Evolutionary conservation across 805 yeast genomes (phyloP).

Genomic region (Monosporozyma aerobia): DNA sequence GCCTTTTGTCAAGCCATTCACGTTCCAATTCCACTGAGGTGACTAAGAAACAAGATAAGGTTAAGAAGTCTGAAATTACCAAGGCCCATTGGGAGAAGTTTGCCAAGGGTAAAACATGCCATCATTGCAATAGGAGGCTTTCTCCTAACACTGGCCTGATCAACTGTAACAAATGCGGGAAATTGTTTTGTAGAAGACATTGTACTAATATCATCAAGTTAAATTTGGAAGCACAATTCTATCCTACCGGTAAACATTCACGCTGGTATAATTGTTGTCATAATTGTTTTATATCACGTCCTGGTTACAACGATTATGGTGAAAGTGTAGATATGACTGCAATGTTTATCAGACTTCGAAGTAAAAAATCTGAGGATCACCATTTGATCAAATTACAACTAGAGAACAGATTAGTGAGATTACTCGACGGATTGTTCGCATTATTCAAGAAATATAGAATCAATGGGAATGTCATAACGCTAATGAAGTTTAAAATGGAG

Average conservation of each 20-base stretch:
- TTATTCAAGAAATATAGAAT: constrained; percentile 18
- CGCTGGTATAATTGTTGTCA: constrained; percentile 62
- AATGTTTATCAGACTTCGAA: constrained; percentile 36
- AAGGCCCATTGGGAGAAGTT: constrained; percentile 29
- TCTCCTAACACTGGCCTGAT: constrained; percentile 36
- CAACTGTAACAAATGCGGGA: constrained; percentile 74
- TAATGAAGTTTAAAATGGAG: constrained; percentile 21
- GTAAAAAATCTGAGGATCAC: constrained; percentile 36
- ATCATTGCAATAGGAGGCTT: constrained; percentile 45
- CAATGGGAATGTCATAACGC: constrained; percentile 17
- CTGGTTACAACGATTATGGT: constrained; percentile 45
- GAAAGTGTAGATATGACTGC: constrained; percentile 36
- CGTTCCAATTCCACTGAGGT: background rate
- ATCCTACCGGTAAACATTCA: constrained; percentile 38
- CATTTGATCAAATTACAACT: constrained; percentile 47
- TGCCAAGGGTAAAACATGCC: constrained; percentile 18
- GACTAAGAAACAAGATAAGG: constrained; percentile 10
- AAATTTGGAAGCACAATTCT: constrained; percentile 38
- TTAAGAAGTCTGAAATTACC: constrained; percentile 30
- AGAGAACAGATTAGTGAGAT: constrained; percentile 49
- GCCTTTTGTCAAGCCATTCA: background rate
- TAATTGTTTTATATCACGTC: constrained; percentile 46
- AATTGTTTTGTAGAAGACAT: constrained; percentile 58
- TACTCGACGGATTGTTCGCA: constrained; percentile 26
- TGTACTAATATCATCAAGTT: constrained; percentile 46